phyloP scores from a whole-genome alignment of 441 rosid genomes.

The Adansonia madagascariensis region DNA sequence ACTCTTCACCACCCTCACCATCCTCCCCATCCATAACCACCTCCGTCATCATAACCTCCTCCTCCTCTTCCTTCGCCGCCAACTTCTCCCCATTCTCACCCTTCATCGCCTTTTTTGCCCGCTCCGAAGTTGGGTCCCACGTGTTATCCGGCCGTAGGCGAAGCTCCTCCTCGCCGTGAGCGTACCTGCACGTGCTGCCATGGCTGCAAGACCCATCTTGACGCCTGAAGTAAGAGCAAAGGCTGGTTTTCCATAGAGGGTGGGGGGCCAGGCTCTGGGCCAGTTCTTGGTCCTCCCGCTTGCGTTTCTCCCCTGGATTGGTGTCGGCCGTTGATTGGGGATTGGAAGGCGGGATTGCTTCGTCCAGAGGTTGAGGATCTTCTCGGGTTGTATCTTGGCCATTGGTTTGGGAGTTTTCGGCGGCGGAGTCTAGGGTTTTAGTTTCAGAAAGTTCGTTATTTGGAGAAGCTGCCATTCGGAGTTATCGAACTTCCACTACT shows the following conservation, averaged over 20 bases:
- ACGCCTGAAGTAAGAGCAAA: slow-evolving; percentile 85
- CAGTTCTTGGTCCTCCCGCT: too few relatives aligned
- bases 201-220: slow-evolving; percentile 66
- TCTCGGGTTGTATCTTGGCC: slow-evolving; percentile 31
- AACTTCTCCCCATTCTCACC: slow-evolving; percentile 38
- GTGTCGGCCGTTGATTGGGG: slow-evolving; percentile 30
- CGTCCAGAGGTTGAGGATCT: background rate
- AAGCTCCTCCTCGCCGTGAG: slow-evolving; percentile 92
- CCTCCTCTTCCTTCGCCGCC: slow-evolving; percentile 35
- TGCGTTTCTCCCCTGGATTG: slow-evolving; percentile 41
- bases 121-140: slow-evolving; percentile 95
- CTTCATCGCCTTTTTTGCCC: slow-evolving; percentile 62
- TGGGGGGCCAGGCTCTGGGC: slow-evolving; percentile 33
- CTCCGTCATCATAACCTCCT: slow-evolving; percentile 66
- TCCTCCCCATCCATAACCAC: slow-evolving; percentile 51
- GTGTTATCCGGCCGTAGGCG: slow-evolving; percentile 72
- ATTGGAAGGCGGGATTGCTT: slow-evolving; percentile 27
- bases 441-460: slow-evolving; percentile 34
- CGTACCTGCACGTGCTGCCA: slow-evolving; percentile 73
- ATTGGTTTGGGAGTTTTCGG: slow-evolving; percentile 19
- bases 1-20: slow-evolving; percentile 44
- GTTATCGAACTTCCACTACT: background rate
- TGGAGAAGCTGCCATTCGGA: slow-evolving; percentile 49
- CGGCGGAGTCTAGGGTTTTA: slow-evolving; percentile 41
- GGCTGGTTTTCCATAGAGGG: slow-evolving; percentile 72